Evolutionary conservation across 805 yeast genomes (phyloP).

Genomic region (Saturnispora saitoi): DNA sequence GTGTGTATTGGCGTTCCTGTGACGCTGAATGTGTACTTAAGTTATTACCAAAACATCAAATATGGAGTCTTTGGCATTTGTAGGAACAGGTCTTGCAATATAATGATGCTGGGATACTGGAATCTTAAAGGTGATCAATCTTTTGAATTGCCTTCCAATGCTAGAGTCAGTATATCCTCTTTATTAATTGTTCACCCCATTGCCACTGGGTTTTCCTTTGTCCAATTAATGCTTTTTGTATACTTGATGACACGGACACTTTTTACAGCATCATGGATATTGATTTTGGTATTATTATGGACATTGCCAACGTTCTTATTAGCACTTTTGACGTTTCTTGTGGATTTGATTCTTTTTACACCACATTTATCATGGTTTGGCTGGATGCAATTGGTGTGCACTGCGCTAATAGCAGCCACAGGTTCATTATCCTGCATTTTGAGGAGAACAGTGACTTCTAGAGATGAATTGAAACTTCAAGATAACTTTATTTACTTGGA

Average conservation of each 20-base stretch:
- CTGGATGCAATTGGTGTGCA: constrained; percentile 70
- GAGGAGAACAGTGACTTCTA: constrained; percentile 55
- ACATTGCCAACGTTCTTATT: constrained; percentile 63
- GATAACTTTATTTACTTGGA: constrained; percentile 12
- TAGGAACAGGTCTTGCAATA: constrained; percentile 31
- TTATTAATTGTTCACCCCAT: constrained; percentile 62
- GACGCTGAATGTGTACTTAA: constrained; percentile 38
- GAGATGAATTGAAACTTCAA: constrained; percentile 20
- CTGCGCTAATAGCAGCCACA: constrained; percentile 53
- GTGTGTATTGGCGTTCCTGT: constrained; percentile 58
- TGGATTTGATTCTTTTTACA: constrained; percentile 71
- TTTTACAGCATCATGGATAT: constrained; percentile 30
- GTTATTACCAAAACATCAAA: constrained; percentile 38
- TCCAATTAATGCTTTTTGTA: constrained; percentile 35
- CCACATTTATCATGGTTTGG: constrained; percentile 76
- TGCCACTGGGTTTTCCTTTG: constrained; percentile 45
- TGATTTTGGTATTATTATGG: constrained; percentile 47
- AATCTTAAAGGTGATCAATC: constrained; percentile 7
- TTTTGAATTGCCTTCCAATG: constrained; percentile 44
- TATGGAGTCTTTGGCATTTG: constrained; percentile 74
- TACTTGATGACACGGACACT: constrained; percentile 31
- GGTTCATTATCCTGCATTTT: constrained; percentile 63
- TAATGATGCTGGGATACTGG: constrained; percentile 36
- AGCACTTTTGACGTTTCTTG: constrained; percentile 64
- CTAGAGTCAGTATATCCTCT: constrained; percentile 50